A percentile compares a stretch with the other conserved stretches of the same genome.
phyloP scores from a whole-genome alignment of 805 yeast genomes.

The Blastobotrys terrestris region DNA sequence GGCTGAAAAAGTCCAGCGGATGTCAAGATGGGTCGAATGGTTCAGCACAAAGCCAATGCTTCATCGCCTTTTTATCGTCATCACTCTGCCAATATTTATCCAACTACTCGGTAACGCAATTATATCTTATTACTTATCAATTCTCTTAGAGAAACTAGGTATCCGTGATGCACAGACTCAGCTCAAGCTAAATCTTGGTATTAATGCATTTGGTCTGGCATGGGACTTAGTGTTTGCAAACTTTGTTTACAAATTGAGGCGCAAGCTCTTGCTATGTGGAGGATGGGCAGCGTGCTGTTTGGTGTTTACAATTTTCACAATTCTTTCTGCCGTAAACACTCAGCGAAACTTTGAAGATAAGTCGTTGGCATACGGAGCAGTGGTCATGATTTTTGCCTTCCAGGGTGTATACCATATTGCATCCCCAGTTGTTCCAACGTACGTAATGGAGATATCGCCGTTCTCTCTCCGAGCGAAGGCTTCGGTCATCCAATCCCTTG shows the following conservation, averaged over 20 bases:
- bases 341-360: constrained; percentile 38
- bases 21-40: constrained; percentile 17
- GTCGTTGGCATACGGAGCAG: constrained; percentile 39
- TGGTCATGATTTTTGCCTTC: constrained; percentile 44
- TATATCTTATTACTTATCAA: constrained; percentile 39
- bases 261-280: constrained; percentile 16
- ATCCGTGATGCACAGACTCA: constrained; percentile 31
- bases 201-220: constrained; percentile 7
- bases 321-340: constrained; percentile 42
- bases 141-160: constrained; percentile 49
- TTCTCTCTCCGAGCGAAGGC: constrained; percentile 38
- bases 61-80: constrained; percentile 9
- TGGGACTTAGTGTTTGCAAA: constrained; percentile 2
- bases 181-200: constrained; percentile 17
- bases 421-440: constrained; percentile 16
- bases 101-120: constrained; percentile 18
- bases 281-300: constrained; percentile 12
- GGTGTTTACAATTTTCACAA: constrained; percentile 35
- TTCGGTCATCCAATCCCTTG: constrained; percentile 28
- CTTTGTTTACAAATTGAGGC: constrained; percentile 8
- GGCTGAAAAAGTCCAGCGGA: constrained; percentile 16
- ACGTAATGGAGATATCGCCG: constrained; percentile 22
- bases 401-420: constrained; percentile 14
- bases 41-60: constrained; percentile 11
- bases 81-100: constrained; percentile 11